Conservation (phyloP, 768 basidiomycete genomes). For the Podaxis sp. region DNA sequence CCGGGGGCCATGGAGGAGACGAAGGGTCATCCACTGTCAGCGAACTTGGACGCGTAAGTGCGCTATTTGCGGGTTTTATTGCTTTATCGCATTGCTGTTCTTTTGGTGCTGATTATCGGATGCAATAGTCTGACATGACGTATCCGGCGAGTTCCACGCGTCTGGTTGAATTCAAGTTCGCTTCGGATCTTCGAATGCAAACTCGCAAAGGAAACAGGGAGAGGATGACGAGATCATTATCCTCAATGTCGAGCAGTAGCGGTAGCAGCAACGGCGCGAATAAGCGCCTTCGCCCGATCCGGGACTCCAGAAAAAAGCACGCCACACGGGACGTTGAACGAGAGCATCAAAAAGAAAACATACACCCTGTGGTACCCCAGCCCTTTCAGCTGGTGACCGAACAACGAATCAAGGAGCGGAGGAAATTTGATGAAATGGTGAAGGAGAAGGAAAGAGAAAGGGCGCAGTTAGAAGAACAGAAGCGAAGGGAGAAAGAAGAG, state of each 20-base stretch:
- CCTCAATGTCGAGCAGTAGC: slow-evolving; percentile 4
- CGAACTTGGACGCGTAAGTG: slow-evolving; percentile 9
- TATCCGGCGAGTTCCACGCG: slow-evolving; percentile 31
- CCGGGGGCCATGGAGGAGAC: neutral
- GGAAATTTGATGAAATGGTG: slow-evolving; percentile 59
- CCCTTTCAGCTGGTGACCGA: slow-evolving; percentile 54
- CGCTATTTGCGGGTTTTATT: neutral
- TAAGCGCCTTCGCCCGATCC: slow-evolving; percentile 29
- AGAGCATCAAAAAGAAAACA: slow-evolving; percentile 44
- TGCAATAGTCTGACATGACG: slow-evolving; percentile 9
- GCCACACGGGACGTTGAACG: slow-evolving; percentile 45
- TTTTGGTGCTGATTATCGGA: slow-evolving; percentile 3
- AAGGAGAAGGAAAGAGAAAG: slow-evolving; percentile 56
- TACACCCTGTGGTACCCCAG: slow-evolving; percentile 47
- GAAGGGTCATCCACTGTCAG: neutral
- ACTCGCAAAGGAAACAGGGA: slow-evolving; percentile 40
- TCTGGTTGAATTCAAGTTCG: slow-evolving; percentile 54
- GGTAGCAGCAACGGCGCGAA: neutral
- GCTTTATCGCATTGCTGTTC: neutral
- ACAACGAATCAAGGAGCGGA: slow-evolving; percentile 58
- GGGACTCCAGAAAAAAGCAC: slow-evolving; percentile 57
- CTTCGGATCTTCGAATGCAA: slow-evolving; percentile 47
- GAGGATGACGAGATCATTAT: slow-evolving; percentile 10
- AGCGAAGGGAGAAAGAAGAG: slow-evolving; percentile 44
- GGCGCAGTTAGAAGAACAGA: slow-evolving; percentile 46